These are phyloP conservation scores for Pharnaceum exiguum DNA, from an alignment of 148 eudicot genomes.

Conservation along the genomic window DNA sequence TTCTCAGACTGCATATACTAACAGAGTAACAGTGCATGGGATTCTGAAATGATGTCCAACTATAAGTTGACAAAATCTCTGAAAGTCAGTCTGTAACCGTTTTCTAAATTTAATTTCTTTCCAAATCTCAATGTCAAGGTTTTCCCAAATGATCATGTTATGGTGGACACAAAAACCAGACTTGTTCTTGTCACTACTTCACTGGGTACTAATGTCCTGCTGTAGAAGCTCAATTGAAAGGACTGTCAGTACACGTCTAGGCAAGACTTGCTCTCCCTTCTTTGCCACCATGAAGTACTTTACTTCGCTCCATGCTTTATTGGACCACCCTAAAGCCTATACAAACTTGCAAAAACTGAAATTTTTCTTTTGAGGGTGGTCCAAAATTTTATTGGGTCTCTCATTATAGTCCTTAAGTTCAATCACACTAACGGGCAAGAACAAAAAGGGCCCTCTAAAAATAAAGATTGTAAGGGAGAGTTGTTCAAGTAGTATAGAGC, in stretches of 20 bases:
- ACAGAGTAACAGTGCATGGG: slow-evolving; percentile 12
- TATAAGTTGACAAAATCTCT: slow-evolving; percentile 22
- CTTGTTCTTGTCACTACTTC: slow-evolving; percentile 22
- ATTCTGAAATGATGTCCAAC: slow-evolving; percentile 19
- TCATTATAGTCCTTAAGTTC: slow-evolving; percentile 8
- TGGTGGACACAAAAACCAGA: slow-evolving; percentile 12
- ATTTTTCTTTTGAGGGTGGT: slow-evolving; percentile 30
- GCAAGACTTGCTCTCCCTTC: slow-evolving; percentile 24
- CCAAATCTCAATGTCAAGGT: slow-evolving; percentile 21
- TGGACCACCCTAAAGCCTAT: slow-evolving; percentile 28
- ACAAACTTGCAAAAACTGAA: slow-evolving; percentile 2
- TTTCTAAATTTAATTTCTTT: neutral
- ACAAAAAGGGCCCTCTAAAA: slow-evolving; percentile 10
- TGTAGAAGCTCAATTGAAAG: slow-evolving; percentile 1
- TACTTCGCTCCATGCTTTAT: neutral
- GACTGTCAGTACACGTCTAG: slow-evolving; percentile 22
- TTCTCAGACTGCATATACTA: too few species aligned
- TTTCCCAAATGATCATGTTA: slow-evolving; percentile 8
- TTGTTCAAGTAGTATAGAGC: too few species aligned
- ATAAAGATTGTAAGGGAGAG: neutral
- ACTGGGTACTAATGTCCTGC: slow-evolving; percentile 3
- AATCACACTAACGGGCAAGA: slow-evolving; percentile 5
- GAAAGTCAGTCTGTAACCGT: neutral
- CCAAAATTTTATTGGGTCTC: slow-evolving; percentile 8
- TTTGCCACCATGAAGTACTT: too few species aligned